Evolutionary conservation across 805 yeast genomes (phyloP).

Genomic region (Suhomyces faveliae): DNA sequence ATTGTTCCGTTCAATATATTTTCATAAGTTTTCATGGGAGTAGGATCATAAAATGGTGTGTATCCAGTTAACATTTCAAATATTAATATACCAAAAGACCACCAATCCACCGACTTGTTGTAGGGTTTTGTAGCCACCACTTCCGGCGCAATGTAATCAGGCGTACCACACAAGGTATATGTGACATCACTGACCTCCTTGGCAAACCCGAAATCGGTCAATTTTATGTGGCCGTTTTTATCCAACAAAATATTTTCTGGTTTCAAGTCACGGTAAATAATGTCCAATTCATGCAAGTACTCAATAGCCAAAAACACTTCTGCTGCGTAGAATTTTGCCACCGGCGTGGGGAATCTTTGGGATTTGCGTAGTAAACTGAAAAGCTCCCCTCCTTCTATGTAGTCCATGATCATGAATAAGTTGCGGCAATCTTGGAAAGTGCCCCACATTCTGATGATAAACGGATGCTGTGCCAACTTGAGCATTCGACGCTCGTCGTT

Average conservation of each 20-base stretch:
- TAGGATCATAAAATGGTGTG: conserved; percentile 61
- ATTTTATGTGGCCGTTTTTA: conserved; percentile 58
- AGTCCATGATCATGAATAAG: conserved; percentile 63
- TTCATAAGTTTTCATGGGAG: conserved; percentile 64
- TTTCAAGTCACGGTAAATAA: conserved; percentile 59
- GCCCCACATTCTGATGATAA: conserved; percentile 66
- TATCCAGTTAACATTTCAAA: conserved; percentile 63
- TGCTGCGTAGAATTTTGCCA: conserved; percentile 63
- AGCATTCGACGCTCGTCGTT: conserved; percentile 62
- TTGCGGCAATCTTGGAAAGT: conserved; percentile 58
- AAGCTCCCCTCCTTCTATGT: conserved; percentile 63
- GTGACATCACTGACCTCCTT: conserved; percentile 60
- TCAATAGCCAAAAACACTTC: conserved; percentile 59
- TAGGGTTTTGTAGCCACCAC: conserved; percentile 64
- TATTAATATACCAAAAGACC: conserved; percentile 61
- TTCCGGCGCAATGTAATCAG: conserved; percentile 65
- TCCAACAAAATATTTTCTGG: conserved; percentile 61
- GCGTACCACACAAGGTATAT: conserved; percentile 63
- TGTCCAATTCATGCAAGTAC: conserved; percentile 57
- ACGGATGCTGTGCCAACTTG: conserved; percentile 58
- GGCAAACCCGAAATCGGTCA: conserved; percentile 64
- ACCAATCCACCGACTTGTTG: conserved; percentile 64
- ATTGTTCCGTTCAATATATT: conserved; percentile 55
- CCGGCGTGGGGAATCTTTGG: conserved; percentile 60
- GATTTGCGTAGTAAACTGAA: conserved; percentile 56